Evolutionary conservation across 2,329 filamentous ascomycete species (phyloP), one percentile per base, ranked within the genome.

Genomic region (Aphanocladium album): DNA sequence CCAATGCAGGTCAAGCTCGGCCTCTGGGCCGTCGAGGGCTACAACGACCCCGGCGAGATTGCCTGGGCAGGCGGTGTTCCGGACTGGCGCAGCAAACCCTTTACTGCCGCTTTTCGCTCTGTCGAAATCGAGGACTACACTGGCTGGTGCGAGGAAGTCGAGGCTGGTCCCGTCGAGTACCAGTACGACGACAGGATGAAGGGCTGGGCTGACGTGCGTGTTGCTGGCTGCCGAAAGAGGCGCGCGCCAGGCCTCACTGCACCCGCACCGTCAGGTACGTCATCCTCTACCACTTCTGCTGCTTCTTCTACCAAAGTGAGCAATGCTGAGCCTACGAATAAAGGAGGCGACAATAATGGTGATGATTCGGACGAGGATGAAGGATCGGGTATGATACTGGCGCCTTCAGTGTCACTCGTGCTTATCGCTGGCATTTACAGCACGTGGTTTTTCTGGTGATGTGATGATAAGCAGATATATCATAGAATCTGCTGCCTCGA

Each of bases 1-100:
- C 88, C 88, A 11, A 88, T 87, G 82, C 81, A 83, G 60, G 70
- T 88, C 67, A 86, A 86, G 76, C 75, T 89, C 54, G 84, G 86
- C 55, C 80, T 81, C 64, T 85, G 82, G 78, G 73, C 80, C 49
- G 80, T 75, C 23, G 82, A 81, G 65, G 74, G 77, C 57, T 72
- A 75, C 5, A 68, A 78, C 67, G 72, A 81, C 65, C 72, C 79
- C n/a, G 86, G 87, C 52, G 88, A 85, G 25, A 80, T 88, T 61
- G 70, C 83, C 59, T 90, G 88, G 88, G 87, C 87, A 50, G 87
- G 87, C 52, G 88, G 88, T 60, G 57, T 72, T 19, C 72, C 73
- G 2, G 65, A 73, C 54, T 75, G 70, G 70, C 33, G 39, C 23
- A 3, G 12, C 27, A 30, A 35, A 21, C 68, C 70, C 19, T 70